Evolutionary conservation across 495 filamentous ascomycete genomes (phyloP), one percentile per base, ranked within the genome.

Genomic region (Poronia punctata): DNA sequence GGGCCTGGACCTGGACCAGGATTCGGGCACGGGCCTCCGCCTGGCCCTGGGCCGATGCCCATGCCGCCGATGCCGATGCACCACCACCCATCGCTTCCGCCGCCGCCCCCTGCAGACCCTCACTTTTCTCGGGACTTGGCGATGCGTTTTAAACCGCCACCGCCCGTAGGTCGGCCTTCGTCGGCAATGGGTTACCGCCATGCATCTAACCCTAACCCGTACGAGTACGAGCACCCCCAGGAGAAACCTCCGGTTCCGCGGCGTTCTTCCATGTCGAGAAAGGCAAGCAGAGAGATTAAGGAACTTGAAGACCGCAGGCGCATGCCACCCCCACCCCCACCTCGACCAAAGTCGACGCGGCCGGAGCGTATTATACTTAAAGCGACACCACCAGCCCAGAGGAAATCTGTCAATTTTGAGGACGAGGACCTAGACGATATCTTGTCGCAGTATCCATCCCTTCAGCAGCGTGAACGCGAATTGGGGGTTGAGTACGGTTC

Each of bases 111-210:
- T 23, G 19, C 39, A 3, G 48, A 58, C 4, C 53, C 66, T 18
- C 51, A 59, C 22, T 45, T 22, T 18, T 45, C 45, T 27, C 23
- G 55, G 15, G 52, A 56, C 32, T 37, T 55, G 20, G 62, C 65
- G 15, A 64, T 69, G 33, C 52, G 53, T 5, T 56, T 61, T 30
- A 43, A 43, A 23, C 55, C 66, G 21, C 69, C 66, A 1, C 54
- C 58, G 23, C 70, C 69, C 2, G 57, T 67, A 3, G n/a, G n/a
- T n/a, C 55, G 67, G 21, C 69, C 66, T 2, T 54, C 58, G 23
- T 71, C 69, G 2, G 57, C 69, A 3, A 66, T 71, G 52, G 65
- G 64, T 19, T 61, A 58, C 31, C 60, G 61, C 16, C 52, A 47
- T 12, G 46, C 56, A 7, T 49, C 56, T 6, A 60, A 47, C 8